Percentiles rank a stretch among this genome's conserved stretches.
These are phyloP conservation scores for Rhodotorula sp. DNA, from an alignment of 1,284 basidiomycete genomes.

Conservation along the genomic window DNA sequence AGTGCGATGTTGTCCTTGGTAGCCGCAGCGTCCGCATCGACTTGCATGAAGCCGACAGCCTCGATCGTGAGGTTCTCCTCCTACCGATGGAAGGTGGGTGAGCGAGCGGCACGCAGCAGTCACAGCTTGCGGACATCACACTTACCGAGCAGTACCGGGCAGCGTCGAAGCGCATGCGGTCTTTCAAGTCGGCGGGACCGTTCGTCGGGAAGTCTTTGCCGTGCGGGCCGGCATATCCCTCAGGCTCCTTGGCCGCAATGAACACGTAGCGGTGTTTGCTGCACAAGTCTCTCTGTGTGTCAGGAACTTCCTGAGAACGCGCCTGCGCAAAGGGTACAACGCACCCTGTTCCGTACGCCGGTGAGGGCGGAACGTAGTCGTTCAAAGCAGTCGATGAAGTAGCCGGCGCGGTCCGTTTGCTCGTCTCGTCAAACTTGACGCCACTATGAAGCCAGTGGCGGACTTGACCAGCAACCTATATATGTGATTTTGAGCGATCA, in stretches of 20 bases:
- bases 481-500: neutral
- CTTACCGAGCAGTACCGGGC: conserved; percentile 12
- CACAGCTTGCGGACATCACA: no score
- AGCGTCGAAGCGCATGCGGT: conserved; percentile 10
- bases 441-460: conserved; percentile 27
- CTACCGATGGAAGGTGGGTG: neutral
- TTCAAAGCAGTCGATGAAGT: conserved; percentile 6
- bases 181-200: conserved; percentile 23
- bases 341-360: conserved; percentile 5
- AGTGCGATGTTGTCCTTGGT: conserved; percentile 25
- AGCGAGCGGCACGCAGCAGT: no score
- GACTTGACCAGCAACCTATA: conserved; percentile 6
- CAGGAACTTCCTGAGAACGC: neutral
- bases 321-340: neutral
- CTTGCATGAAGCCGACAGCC: conserved; percentile 25
- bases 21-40: conserved; percentile 8
- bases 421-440: conserved; percentile 24
- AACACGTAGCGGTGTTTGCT: conserved; percentile 33
- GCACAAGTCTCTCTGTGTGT: neutral
- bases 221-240: conserved; percentile 6
- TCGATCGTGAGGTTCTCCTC: conserved; percentile 25
- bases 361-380: conserved; percentile 19
- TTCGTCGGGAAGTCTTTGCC: conserved; percentile 11
- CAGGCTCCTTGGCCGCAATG: conserved; percentile 17
- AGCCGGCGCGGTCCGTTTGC: conserved; percentile 7